Evolutionary conservation across 371 early-diverging fungal species (phyloP), one percentile per base, ranked within the genome.

Genomic region (Mucor circinelloides): DNA sequence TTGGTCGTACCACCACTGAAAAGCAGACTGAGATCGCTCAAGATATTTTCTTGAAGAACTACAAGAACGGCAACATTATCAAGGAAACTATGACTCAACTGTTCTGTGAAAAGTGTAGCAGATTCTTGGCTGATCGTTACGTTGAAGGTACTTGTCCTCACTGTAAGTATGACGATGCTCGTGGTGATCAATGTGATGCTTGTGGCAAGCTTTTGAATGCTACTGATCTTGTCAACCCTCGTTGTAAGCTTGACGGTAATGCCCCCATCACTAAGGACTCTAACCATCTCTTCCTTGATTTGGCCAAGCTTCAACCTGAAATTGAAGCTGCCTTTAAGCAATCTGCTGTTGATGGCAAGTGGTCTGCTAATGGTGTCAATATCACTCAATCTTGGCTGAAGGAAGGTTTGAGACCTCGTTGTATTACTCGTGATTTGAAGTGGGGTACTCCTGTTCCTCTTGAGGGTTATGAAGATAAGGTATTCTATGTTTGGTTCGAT

Each of bases 401-500:
- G 80, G 97, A 98, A 82, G 99, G 99, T 8, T 86, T 99, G 64
- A 87, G 85, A 67, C 91, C 96, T 54, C 92, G 99, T 63, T 99
- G 99, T 84, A 99, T 99, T 74, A 99, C 99, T 19, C 93, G 99
- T 71, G 99, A 99, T 72, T 84, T 99, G 75, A 99, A 98, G 79
- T 99, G 99, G 99, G 99, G 99, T 59, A 97, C 97, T 27, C 95
- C 97, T 40, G 99, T 99, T 13, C 99, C 99, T 21, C 76, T 94
- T 31, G 80, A 84, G 23, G 96, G 93, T 10, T 96, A 88, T 70
- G 92, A 97, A 69, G 87, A 90, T 57, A 99, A 99, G 84, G 99
- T 99, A 30, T 99, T 99, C 67, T 99, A 99, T 81, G 99, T 99
- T 30, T 99, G 99, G 99, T 99, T 98, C 73, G 99, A 99, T 81